phyloP scores from a whole-genome alignment of 306 rosid species.

The Erythrophleum fordii region DNA sequence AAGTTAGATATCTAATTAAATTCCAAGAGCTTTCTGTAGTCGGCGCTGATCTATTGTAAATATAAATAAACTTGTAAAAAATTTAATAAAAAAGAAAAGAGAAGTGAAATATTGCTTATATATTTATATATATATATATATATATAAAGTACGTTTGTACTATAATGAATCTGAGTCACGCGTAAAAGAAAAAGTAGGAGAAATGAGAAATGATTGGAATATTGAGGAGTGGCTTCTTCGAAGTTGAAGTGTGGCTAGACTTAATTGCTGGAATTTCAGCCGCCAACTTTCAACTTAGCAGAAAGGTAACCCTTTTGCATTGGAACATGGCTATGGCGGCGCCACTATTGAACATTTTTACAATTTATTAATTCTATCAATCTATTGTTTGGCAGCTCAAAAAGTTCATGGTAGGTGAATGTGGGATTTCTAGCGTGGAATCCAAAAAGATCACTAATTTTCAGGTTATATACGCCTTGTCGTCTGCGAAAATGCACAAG shows the following conservation, averaged over 20 bases:
- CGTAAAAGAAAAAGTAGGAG: conserved; percentile 52
- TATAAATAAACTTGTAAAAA: not conserved
- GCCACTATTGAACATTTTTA: conserved; percentile 30
- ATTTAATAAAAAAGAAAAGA: not conserved
- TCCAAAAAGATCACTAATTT: conserved; percentile 27
- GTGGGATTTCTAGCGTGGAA: conserved; percentile 35
- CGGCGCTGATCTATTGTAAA: conserved; percentile 36
- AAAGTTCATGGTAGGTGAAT: conserved; percentile 32
- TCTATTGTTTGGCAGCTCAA: conserved; percentile 32
- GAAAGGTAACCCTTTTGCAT: conserved; percentile 46
- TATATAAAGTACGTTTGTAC: conserved; percentile 29
- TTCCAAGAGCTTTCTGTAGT: conserved; percentile 10
- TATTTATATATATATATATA: not conserved
- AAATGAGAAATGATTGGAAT: conserved; percentile 43
- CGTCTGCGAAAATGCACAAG: conserved; percentile 37
- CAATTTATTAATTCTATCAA: conserved; percentile 18
- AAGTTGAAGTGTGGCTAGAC: conserved; percentile 37
- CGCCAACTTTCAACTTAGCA: conserved; percentile 46
- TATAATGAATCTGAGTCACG: conserved; percentile 52
- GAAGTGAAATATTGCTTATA: not conserved
- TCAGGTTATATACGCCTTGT: conserved; percentile 29
- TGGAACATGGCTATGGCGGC: conserved; percentile 61
- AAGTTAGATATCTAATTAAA: conserved; percentile 2
- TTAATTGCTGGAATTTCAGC: conserved; percentile 30
- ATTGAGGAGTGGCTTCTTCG: conserved; percentile 34